Base-by-base conservation (phyloP, 441 rosid genomes). In the Populus tomentosa region DNA sequence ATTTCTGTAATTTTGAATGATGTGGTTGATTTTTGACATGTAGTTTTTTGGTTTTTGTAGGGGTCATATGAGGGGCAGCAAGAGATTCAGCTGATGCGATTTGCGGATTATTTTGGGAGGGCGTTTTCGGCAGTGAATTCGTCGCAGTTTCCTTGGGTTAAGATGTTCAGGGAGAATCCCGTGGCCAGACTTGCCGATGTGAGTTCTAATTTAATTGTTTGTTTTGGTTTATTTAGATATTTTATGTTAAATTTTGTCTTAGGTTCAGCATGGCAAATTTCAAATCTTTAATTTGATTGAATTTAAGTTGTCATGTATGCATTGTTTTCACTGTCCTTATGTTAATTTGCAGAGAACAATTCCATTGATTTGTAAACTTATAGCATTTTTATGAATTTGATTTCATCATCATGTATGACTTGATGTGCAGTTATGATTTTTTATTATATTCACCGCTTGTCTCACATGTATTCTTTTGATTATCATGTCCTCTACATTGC, bases 101-200 rank as follows among this genome's bases (percentile, higher is more conserved):
- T 94, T 76, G 93, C 97, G 13, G 93, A 95, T 88, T 94, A 87
- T 75, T 90, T 89, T 50, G 98, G 97, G 65, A 90, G 91, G 76
- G 92, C 94, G 56, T 89, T 94, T 72, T 85, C 91, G 0, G 81
- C 80, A 0, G 97, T 95, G 56, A 81, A 87, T 28, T 88, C 93
- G 0, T 87, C 92, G 1, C 95, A 90, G 71, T 95, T 95, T 63
- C 98, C 99, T 0, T 95, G 98, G 99, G 74, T 92, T 80, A 95
- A 93, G 82, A 79, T 86, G 80, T 88, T 94, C 83, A 88, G 85
- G 85, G 98, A 95, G 80, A 88, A 87, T 69, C n/a, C 96, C 0
- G 80, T 94, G 36, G 82, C 90, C 23, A 95, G 92, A 83, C 84
- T 93, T 73, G 84, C 86, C 6, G 98, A 94, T 70, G 99, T 95